Percentiles rank a stretch among this genome's conserved stretches.
These are phyloP conservation scores for Fonsecaea multimorphosa DNA, from an alignment of 2,329 filamentous ascomycete genomes.

Conservation along the genomic window DNA sequence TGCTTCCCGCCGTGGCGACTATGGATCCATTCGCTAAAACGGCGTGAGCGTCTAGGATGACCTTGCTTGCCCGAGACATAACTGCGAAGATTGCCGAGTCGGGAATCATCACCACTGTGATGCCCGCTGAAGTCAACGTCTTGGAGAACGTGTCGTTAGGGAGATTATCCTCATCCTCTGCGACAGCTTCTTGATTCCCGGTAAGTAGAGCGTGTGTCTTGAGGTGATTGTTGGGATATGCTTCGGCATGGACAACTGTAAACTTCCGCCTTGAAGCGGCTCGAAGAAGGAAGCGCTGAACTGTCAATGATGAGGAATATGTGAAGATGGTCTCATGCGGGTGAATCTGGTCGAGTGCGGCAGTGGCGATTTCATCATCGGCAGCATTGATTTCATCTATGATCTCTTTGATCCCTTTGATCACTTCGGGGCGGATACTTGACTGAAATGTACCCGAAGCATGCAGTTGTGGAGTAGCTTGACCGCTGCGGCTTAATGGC, in stretches of 20 bases:
- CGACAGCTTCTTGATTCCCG: conserved; percentile 53
- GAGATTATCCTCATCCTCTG: conserved; percentile 51
- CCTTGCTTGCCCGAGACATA: conserved; percentile 95
- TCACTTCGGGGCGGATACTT: conserved; percentile 85
- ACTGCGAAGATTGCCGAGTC: conserved; percentile 88
- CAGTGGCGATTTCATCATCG: conserved; percentile 88
- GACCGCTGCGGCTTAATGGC: conserved; percentile 46
- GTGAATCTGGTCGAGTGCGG: conserved; percentile 90
- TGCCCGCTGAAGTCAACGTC: conserved; percentile 76
- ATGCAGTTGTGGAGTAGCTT: conserved; percentile 42
- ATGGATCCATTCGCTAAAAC: conserved; percentile 89
- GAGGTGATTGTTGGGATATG: conserved; percentile 71
- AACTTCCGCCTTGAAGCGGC: conserved; percentile 90
- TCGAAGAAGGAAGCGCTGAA: conserved; percentile 86
- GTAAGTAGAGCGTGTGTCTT: conserved; percentile 68
- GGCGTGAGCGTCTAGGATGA: conserved; percentile 84
- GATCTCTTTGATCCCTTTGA: conserved; percentile 93
- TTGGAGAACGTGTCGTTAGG: conserved; percentile 69
- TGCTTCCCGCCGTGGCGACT: conserved; percentile 81
- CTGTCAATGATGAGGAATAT: conserved; percentile 81
- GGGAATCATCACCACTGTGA: conserved; percentile 81
- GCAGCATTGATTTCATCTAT: conserved; percentile 93
- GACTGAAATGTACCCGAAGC: conserved; percentile 50
- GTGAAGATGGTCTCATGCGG: conserved; percentile 91
- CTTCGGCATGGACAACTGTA: conserved; percentile 82